phyloP scores from a whole-genome alignment of 345 rosid species.

The Theobroma cacao region DNA sequence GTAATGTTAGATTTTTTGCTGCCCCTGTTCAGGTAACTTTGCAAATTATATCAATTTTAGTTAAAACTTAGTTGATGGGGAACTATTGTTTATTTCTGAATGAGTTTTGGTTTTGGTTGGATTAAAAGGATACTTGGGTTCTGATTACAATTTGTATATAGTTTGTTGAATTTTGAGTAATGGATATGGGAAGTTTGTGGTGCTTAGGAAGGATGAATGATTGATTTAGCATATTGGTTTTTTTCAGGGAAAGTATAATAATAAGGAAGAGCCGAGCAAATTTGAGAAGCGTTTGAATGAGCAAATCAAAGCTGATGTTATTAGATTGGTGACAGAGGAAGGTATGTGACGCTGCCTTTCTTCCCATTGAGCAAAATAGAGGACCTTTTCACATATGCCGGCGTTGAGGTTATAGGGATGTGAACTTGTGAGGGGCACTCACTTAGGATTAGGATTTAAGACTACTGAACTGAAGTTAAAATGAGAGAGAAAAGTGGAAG shows the following conservation, averaged over 20 bases:
- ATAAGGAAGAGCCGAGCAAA: conserved; percentile 32
- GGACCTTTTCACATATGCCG: neutral
- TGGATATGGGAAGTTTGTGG: neutral
- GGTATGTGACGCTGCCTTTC: conserved; percentile 27
- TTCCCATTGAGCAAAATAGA: neutral
- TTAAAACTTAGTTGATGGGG: neutral
- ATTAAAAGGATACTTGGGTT: neutral
- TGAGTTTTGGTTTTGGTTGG: neutral
- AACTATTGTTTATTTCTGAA: neutral
- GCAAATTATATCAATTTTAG: neutral
- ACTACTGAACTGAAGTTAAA: neutral
- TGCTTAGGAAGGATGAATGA: neutral
- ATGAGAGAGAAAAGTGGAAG: neutral
- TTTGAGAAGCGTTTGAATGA: conserved; percentile 39
- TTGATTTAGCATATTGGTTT: conserved; percentile 7
- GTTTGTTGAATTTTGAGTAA: neutral
- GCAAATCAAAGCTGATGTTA: conserved; percentile 35
- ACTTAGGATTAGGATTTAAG: neutral
- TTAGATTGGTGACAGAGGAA: conserved; percentile 53
- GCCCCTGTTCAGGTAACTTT: conserved; percentile 43
- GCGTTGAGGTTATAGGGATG: neutral
- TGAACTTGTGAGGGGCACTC: neutral
- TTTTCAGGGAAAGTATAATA: conserved; percentile 40
- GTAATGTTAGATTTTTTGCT: conserved; percentile 47
- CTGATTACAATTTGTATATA: neutral